A percentile compares a stretch with the other conserved stretches of the same genome.
Conservation (phyloP, 768 basidiomycete genomes). For the Tremella mesenterica region DNA sequence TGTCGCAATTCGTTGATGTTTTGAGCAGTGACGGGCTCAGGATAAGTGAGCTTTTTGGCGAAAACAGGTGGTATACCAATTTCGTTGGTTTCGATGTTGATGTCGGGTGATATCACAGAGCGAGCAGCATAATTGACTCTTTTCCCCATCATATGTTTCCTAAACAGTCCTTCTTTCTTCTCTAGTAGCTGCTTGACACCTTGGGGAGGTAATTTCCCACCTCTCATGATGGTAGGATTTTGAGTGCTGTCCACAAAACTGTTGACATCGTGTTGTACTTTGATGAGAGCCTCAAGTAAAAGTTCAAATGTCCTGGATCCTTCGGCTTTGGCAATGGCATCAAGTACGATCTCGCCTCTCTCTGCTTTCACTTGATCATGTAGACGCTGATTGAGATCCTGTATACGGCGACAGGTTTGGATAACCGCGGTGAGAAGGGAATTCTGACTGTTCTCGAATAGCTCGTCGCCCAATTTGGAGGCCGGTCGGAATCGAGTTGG, state of each 20-base stretch:
- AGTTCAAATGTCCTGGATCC: slow-evolving; percentile 52
- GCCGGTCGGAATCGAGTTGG: slow-evolving; percentile 96
- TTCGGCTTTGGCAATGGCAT: slow-evolving; percentile 54
- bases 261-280: slow-evolving; percentile 89
- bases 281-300: slow-evolving; percentile 72
- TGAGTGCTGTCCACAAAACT: slow-evolving; percentile 95
- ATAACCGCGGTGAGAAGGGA: slow-evolving; percentile 74
- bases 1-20: slow-evolving; percentile 84
- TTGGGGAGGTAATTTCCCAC: slow-evolving; percentile 80
- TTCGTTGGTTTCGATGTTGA: slow-evolving; percentile 97
- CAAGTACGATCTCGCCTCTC: slow-evolving; percentile 43
- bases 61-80: slow-evolving; percentile 98
- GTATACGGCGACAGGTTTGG: slow-evolving; percentile 60
- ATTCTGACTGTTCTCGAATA: slow-evolving; percentile 96
- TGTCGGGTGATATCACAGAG: slow-evolving; percentile 99
- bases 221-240: slow-evolving; percentile 73
- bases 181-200: slow-evolving; percentile 95
- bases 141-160: slow-evolving; percentile 99
- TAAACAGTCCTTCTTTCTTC: slow-evolving; percentile 97
- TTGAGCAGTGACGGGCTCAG: slow-evolving; percentile 86
- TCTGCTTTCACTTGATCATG: slow-evolving; percentile 25
- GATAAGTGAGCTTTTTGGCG: slow-evolving; percentile 90
- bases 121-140: slow-evolving; percentile 98
- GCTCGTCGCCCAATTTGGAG: slow-evolving; percentile 75
- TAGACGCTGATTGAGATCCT: slow-evolving; percentile 61